Percentiles rank a stretch among this genome's conserved stretches.
Conservation (phyloP, 331 rosid genomes). For the Malus hybrid region DNA sequence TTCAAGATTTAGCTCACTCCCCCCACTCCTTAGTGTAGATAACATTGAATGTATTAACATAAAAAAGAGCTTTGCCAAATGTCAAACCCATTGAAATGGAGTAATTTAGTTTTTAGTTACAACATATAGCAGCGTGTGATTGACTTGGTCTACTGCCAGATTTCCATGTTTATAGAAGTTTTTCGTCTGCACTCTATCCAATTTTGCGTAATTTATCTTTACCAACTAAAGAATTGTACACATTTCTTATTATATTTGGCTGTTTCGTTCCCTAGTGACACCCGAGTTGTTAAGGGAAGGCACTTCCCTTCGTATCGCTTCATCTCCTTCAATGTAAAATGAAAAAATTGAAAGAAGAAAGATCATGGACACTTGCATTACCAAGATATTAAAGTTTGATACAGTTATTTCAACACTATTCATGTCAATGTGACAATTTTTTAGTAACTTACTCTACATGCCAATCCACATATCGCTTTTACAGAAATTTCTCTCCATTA, state of each 20-base stretch:
- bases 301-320: background rate
- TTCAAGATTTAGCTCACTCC: too few species aligned
- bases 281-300: background rate
- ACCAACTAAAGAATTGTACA: background rate
- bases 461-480: accelerated
- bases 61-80: too few species aligned
- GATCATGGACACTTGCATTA: background rate
- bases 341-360: background rate
- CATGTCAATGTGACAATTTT: background rate
- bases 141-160: background rate
- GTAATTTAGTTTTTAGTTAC: background rate
- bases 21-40: too few species aligned
- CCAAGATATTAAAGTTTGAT: too few species aligned
- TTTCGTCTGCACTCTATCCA: background rate
- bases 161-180: background rate
- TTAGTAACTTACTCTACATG: background rate
- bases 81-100: background rate
- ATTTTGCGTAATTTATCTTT: background rate
- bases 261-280: background rate
- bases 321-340: background rate
- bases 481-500: too few species aligned
- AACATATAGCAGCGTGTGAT: background rate
- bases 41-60: too few species aligned
- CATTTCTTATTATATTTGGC: background rate
- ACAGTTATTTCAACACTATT: background rate